Percentiles rank a stretch among this genome's conserved stretches.
Conservation (phyloP, 176 grass and related monocot genomes). For the Musa itinerans region DNA sequence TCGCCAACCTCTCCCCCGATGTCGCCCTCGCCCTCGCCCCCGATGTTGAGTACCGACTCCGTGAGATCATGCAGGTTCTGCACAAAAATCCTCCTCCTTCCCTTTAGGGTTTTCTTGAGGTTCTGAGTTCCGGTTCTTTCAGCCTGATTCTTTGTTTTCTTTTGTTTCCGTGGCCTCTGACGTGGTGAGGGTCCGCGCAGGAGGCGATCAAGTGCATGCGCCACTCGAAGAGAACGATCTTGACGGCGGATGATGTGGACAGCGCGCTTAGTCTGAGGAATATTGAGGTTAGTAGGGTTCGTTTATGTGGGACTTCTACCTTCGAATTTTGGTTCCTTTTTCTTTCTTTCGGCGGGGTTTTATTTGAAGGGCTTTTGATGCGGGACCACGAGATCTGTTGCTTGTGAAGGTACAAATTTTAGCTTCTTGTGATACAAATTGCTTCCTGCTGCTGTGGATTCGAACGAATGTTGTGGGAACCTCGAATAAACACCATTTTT, state of each 20-base stretch:
- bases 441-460: neutral
- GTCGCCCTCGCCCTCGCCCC: conserved; percentile 57
- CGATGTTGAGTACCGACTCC: conserved; percentile 91
- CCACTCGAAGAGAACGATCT: conserved; percentile 74
- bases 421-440: too few relatives aligned
- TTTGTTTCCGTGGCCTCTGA: neutral
- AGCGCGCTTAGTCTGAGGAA: conserved; percentile 85
- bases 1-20: conserved; percentile 57
- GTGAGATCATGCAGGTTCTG: conserved; percentile 85
- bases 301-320: neutral
- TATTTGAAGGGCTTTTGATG: neutral
- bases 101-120: neutral
- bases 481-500: too few relatives aligned
- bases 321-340: neutral
- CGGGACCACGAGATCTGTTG: neutral
- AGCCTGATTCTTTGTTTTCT: conserved; percentile 1
- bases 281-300: conserved; percentile 52
- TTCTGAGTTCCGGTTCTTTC: neutral
- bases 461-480: too few relatives aligned
- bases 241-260: conserved; percentile 75
- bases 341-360: neutral
- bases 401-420: neutral
- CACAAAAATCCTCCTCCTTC: neutral
- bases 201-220: conserved; percentile 96
- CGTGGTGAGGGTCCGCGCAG: conserved; percentile 26